Evolutionary conservation across 2,329 filamentous ascomycete species (phyloP).

Genomic region (Bipolaris zeicola): DNA sequence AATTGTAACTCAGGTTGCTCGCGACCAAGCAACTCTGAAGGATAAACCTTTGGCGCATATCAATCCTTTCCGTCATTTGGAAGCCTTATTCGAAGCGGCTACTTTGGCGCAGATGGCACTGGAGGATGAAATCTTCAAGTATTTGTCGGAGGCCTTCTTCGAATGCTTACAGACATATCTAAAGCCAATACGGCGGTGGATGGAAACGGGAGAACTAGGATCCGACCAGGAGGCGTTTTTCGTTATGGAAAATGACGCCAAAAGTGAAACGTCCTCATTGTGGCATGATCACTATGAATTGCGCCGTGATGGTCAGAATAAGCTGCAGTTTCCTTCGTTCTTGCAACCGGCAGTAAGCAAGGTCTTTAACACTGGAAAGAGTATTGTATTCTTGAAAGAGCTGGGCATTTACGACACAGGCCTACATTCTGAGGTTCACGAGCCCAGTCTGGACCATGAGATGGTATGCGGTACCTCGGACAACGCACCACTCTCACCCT

Average conservation of each 20-base stretch:
- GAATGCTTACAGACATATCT: slow-evolving; percentile 83
- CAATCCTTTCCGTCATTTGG: slow-evolving; percentile 72
- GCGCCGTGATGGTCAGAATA: slow-evolving; percentile 63
- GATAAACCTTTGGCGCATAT: slow-evolving; percentile 53
- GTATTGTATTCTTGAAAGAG: slow-evolving; percentile 79
- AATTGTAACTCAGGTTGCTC: slow-evolving; percentile 55
- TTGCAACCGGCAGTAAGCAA: slow-evolving; percentile 70
- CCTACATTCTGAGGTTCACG: slow-evolving; percentile 10
- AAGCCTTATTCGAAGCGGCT: slow-evolving; percentile 74
- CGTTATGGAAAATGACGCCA: slow-evolving; percentile 63
- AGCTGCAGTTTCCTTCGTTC: slow-evolving; percentile 74
- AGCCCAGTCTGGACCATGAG: slow-evolving; percentile 60
- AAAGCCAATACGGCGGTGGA: slow-evolving; percentile 80
- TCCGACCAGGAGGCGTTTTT: slow-evolving; percentile 75
- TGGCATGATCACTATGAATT: slow-evolving; percentile 80
- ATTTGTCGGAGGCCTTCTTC: slow-evolving; percentile 73
- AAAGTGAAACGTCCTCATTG: slow-evolving; percentile 66
- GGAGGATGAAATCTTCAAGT: slow-evolving; percentile 64
- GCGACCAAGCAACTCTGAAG: slow-evolving; percentile 40
- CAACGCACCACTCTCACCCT: slow-evolving; percentile 63
- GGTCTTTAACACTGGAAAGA: slow-evolving; percentile 89
- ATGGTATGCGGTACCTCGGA: slow-evolving; percentile 57
- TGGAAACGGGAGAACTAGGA: slow-evolving; percentile 75
- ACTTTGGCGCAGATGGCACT: slow-evolving; percentile 73
- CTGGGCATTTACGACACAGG: slow-evolving; percentile 60